phyloP scores from a whole-genome alignment of 257 asterid genomes.

The Gynochthodes officinalis region DNA sequence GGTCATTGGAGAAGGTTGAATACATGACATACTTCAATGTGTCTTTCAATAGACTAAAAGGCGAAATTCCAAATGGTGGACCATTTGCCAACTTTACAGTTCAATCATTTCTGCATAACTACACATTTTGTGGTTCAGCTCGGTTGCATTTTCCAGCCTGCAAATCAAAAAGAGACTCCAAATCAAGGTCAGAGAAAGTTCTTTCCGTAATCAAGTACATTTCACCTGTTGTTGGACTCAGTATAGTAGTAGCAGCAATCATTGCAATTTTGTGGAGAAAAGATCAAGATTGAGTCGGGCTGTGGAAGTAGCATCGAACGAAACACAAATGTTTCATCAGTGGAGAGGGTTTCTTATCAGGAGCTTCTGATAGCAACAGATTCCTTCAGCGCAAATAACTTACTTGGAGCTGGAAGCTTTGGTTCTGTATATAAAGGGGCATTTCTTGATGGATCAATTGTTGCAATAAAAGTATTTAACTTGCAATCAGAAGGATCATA shows the following conservation, averaged over 20 bases:
- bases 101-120: conserved; percentile 34
- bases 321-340: conserved; percentile 1
- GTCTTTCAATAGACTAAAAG: conserved; percentile 34
- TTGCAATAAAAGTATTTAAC: conserved; percentile 46
- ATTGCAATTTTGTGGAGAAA: neutral
- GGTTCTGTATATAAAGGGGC: conserved; percentile 47
- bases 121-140: conserved; percentile 39
- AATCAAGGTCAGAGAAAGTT: conserved; percentile 1
- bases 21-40: conserved; percentile 31
- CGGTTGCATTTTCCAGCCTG: conserved; percentile 38
- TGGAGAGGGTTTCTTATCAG: conserved; percentile 35
- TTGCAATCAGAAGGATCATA: conserved; percentile 24
- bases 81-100: conserved; percentile 38
- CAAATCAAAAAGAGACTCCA: neutral
- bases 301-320: neutral
- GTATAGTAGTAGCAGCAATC: neutral
- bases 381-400: conserved; percentile 32
- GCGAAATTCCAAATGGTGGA: conserved; percentile 31
- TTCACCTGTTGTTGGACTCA: conserved; percentile 4
- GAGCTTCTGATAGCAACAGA: conserved; percentile 41
- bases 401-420: conserved; percentile 49
- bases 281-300: neutral
- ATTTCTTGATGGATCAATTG: conserved; percentile 25
- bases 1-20: conserved; percentile 33
- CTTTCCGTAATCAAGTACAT: conserved; percentile 11